Evolutionary conservation across 2,329 filamentous ascomycete species (phyloP), one percentile per base, ranked within the genome.

Genomic region (Venturia nashicola): DNA sequence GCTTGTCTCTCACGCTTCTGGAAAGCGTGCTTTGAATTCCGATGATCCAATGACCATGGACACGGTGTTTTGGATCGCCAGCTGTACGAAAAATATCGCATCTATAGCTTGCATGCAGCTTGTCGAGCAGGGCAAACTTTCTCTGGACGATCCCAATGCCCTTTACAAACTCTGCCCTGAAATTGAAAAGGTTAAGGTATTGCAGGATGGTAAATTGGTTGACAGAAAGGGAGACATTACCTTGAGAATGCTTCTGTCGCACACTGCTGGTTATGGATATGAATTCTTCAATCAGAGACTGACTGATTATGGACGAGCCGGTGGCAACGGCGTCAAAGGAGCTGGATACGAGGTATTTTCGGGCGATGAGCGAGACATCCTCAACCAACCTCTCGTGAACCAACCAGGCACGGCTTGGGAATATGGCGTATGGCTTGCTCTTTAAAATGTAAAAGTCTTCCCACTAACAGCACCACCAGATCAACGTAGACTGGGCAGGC

Each of bases 1-100:
- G 1, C 72, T 80, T 12, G 71, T 74, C 34, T 72, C 76, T 55
- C 72, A 74, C 65, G 74, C 77, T 2, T 75, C 77, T 4, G 78
- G 78, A 12, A 77, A 74, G 40, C 69, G 70, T 34, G 73, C 76
- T 16, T 64, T 78, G 5, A 70, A 75, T 8, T 71, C 70, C 2
- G 67, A 74, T 0, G 78, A 83, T 57, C 75, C 79, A 4, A 84
- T 89, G 81, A 79, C 79, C 0, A 72, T 84, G 0, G 84, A 89
- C 46, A 83, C 77, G 9, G 74, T 84, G 0, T 88, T 86, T 68
- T 83, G 80, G 79, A 79, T 83, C 23, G 80, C 80, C 1, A 80
- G 78, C 0, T 82, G 79, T 69, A 80, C 78, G 0, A 76, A 75
- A 62, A 68, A 74, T 18, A 70, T 74, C 40, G 71, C 73, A 1